Evolutionary conservation across 2,329 filamentous ascomycete genomes (phyloP).

Genomic region (Penicillium sp.): DNA sequence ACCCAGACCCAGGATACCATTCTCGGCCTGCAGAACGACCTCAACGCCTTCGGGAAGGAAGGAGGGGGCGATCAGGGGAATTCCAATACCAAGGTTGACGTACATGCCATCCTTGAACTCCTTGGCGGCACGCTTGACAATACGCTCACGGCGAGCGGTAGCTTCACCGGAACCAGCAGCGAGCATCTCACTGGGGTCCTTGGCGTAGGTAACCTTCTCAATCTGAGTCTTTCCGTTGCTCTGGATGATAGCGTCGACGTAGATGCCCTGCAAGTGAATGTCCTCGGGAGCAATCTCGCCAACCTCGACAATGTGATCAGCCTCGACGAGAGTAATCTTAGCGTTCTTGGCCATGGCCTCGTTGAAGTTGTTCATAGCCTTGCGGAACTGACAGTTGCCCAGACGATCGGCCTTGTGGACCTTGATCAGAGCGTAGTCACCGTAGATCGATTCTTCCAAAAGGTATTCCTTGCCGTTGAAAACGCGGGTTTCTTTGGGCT

Average conservation of each 20-base stretch:
- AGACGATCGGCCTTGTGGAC: slow-evolving; percentile 74
- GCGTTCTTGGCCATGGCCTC: slow-evolving; percentile 79
- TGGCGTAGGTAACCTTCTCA: slow-evolving; percentile 76
- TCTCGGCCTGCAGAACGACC: slow-evolving; percentile 83
- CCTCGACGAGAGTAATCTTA: slow-evolving; percentile 75
- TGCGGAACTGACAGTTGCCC: slow-evolving; percentile 78
- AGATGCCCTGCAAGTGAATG: slow-evolving; percentile 80
- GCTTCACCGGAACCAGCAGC: slow-evolving; percentile 58
- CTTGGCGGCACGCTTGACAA: slow-evolving; percentile 73
- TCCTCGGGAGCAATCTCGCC: slow-evolving; percentile 71
- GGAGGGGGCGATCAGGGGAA: slow-evolving; percentile 77
- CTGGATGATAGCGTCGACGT: slow-evolving; percentile 75
- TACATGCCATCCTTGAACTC: slow-evolving; percentile 89
- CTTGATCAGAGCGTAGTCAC: slow-evolving; percentile 74
- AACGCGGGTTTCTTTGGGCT: slow-evolving; percentile 66
- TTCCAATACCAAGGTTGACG: slow-evolving; percentile 80
- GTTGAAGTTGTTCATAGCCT: slow-evolving; percentile 71
- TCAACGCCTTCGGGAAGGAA: slow-evolving; percentile 67
- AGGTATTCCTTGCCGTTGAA: slow-evolving; percentile 72
- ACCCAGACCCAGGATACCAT: slow-evolving; percentile 80
- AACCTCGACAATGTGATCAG: slow-evolving; percentile 75
- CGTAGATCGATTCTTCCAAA: slow-evolving; percentile 73
- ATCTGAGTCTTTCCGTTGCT: slow-evolving; percentile 69
- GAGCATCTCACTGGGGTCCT: slow-evolving; percentile 54
- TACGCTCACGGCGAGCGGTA: slow-evolving; percentile 73